phyloP scores from a whole-genome alignment of 2,329 filamentous ascomycete species.

The Ophiostoma pallidulum region DNA sequence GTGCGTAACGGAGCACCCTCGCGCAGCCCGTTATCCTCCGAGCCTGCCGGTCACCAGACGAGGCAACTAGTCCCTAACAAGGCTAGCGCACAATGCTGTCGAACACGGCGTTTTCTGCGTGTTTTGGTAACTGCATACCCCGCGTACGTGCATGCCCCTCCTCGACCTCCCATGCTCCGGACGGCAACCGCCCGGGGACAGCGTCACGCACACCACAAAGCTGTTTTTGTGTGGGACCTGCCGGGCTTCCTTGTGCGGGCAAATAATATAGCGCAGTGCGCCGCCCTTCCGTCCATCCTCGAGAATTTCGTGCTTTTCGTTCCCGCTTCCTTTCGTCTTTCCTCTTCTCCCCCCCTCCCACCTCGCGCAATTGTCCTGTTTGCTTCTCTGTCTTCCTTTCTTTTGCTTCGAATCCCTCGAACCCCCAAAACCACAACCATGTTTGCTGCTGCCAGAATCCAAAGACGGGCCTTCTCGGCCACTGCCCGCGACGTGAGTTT shows the following conservation, averaged over 20 bases:
- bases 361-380: neutral
- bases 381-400: neutral
- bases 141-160: too few species aligned
- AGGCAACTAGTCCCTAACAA: neutral
- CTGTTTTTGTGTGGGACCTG: too few species aligned
- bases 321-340: constrained; percentile 7
- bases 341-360: neutral
- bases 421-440: constrained; percentile 43
- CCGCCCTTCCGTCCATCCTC: neutral
- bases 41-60: constrained; percentile 10
- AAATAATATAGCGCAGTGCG: constrained; percentile 6
- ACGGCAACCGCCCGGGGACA: too few species aligned
- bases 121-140: neutral
- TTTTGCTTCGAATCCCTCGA: neutral
- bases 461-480: constrained; percentile 73
- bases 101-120: neutral
- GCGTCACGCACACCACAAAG: too few species aligned
- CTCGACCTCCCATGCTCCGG: too few species aligned
- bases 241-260: too few species aligned
- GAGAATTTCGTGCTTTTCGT: constrained; percentile 7
- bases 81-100: constrained; percentile 7
- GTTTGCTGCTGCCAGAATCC: constrained; percentile 63
- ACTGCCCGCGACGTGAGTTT: constrained; percentile 63
- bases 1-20: too few species aligned
- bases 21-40: constrained; percentile 16